These are phyloP conservation scores for Senna siamea DNA, from an alignment of 306 rosid species.

Conservation along the genomic window DNA sequence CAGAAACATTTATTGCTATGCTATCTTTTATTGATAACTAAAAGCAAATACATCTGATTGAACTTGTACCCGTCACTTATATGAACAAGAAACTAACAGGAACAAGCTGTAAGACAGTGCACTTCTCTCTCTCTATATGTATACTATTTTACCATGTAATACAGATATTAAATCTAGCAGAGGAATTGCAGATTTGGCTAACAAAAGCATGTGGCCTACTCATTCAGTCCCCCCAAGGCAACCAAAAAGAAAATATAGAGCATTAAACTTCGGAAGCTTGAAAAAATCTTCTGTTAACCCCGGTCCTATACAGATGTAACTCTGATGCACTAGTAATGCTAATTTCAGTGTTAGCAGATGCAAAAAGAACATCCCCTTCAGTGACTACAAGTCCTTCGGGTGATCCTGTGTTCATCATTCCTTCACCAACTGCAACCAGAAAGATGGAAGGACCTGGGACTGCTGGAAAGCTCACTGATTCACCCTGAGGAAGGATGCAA, in stretches of 20 bases:
- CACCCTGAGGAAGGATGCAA: slow-evolving; percentile 58
- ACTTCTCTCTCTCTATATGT: too few species aligned
- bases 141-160: too few species aligned
- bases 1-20: too few species aligned
- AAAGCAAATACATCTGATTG: too few species aligned
- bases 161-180: too few species aligned
- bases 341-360: slow-evolving; percentile 58
- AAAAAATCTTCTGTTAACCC: slow-evolving; percentile 63
- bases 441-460: slow-evolving; percentile 69
- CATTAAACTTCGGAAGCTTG: slow-evolving; percentile 24
- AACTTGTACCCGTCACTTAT: too few species aligned
- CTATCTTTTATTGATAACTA: too few species aligned
- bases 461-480: slow-evolving; percentile 50
- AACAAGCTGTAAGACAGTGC: too few species aligned
- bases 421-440: slow-evolving; percentile 60
- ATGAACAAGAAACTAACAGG: too few species aligned
- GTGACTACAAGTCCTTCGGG: slow-evolving; percentile 32
- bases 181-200: neutral
- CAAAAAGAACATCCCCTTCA: slow-evolving; percentile 71
- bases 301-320: slow-evolving; percentile 62
- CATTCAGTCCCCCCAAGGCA: too few species aligned
- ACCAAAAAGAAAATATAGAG: too few species aligned
- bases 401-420: slow-evolving; percentile 44
- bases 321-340: slow-evolving; percentile 50
- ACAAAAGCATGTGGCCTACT: neutral